Conservation (phyloP, 805 yeast genomes). For the Debaryomyces castellii region DNA sequence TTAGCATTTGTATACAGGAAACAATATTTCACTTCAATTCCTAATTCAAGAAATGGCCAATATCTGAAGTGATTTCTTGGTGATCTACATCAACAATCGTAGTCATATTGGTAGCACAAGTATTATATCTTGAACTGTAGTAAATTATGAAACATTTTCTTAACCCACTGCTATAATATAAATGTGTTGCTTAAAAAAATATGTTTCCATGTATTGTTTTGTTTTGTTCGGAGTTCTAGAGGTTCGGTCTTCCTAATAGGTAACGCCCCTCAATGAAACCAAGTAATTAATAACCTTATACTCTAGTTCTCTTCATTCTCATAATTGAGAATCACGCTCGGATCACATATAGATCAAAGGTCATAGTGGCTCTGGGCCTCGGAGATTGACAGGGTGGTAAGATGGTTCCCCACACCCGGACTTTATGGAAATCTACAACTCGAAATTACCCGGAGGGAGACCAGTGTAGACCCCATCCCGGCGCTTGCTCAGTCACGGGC, state of each 20-base stretch:
- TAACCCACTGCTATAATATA: too few species aligned
- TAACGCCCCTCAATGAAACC: neutral
- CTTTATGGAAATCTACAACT: neutral
- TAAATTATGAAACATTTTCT: too few species aligned
- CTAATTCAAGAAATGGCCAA: too few species aligned
- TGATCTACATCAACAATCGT: too few species aligned
- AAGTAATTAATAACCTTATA: neutral
- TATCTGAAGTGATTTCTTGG: too few species aligned
- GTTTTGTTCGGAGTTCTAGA: neutral
- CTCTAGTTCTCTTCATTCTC: neutral
- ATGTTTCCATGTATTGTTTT: neutral
- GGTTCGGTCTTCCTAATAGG: neutral
- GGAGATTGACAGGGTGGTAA: neutral
- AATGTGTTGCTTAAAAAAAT: neutral
- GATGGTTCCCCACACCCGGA: slow-evolving; percentile 2
- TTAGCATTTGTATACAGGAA: neutral
- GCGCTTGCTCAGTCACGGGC: neutral
- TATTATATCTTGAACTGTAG: too few species aligned
- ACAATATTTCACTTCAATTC: too few species aligned
- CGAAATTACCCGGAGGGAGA: neutral
- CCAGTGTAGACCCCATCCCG: neutral
- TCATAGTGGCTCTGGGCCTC: neutral
- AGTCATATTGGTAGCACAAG: too few species aligned
- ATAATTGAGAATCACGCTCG: too few species aligned
- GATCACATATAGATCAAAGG: neutral